Percentiles rank a stretch among this genome's conserved stretches.
These are phyloP conservation scores for Rhizopogon salebrosus DNA, from an alignment of 768 basidiomycete species.

Conservation along the genomic window DNA sequence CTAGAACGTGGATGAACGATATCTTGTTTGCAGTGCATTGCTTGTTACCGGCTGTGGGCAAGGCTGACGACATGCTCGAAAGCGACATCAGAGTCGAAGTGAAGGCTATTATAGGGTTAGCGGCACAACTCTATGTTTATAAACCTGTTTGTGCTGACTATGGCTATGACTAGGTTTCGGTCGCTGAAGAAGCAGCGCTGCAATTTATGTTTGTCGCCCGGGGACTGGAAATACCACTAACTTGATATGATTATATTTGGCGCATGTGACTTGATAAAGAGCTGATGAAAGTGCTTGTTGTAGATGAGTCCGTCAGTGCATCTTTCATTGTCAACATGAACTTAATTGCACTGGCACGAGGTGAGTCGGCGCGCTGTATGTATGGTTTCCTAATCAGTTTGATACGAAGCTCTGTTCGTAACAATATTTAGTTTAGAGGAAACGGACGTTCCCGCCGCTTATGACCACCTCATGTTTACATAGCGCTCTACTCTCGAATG, in stretches of 20 bases:
- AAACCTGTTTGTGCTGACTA: too few species aligned
- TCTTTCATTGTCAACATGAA: background rate
- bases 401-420: background rate
- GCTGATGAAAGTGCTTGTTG: too few species aligned
- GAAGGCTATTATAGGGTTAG: slow-evolving; percentile 45
- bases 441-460: too few species aligned
- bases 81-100: slow-evolving; percentile 73
- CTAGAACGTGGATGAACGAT: slow-evolving; percentile 68
- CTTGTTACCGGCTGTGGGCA: background rate
- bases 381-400: background rate
- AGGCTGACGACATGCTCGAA: slow-evolving; percentile 50
- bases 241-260: background rate
- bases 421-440: too few species aligned
- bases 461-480: too few species aligned
- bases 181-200: slow-evolving; percentile 68
- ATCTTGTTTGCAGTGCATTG: slow-evolving; percentile 55
- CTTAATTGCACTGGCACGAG: background rate
- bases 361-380: background rate
- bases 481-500: too few species aligned
- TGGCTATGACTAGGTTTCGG: too few species aligned
- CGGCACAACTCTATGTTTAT: too few species aligned
- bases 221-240: slow-evolving; percentile 54
- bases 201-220: slow-evolving; percentile 83
- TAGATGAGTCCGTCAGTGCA: slow-evolving; percentile 3
- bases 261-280: background rate